Conservation (phyloP, 2,329 filamentous ascomycete genomes). For the Trichoderma koningiopsis region DNA sequence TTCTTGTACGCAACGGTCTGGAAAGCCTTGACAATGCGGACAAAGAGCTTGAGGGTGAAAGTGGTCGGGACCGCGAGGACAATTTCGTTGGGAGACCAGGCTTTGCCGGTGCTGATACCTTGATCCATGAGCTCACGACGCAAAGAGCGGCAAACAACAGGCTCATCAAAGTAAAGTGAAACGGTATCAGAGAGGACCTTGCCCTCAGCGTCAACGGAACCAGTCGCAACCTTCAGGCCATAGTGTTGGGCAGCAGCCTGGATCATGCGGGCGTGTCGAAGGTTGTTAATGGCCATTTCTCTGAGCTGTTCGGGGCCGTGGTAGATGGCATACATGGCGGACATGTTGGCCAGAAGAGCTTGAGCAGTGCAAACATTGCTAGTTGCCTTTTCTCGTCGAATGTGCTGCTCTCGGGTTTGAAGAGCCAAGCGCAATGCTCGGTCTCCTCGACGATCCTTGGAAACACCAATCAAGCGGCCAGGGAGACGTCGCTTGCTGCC, state of each 20-base stretch:
- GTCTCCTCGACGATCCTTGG: conserved; percentile 84
- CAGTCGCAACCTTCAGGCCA: conserved; percentile 64
- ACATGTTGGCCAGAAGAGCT: conserved; percentile 93
- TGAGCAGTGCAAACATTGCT: conserved; percentile 98
- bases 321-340: conserved; percentile 90
- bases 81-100: conserved; percentile 33
- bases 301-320: conserved; percentile 84
- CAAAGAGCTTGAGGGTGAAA: conserved; percentile 31
- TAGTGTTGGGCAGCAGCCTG: conserved; percentile 64
- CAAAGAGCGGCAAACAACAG: conserved; percentile 30
- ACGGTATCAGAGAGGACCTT: conserved; percentile 79
- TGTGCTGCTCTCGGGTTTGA: conserved; percentile 95
- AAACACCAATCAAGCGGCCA: conserved; percentile 85
- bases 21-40: conserved; percentile 32
- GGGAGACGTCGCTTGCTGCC: conserved; percentile 95
- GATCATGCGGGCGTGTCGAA: conserved; percentile 70
- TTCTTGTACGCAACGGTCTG: conserved; percentile 35
- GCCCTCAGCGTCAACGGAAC: conserved; percentile 57
- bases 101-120: conserved; percentile 77
- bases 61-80: conserved; percentile 35
- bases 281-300: conserved; percentile 77
- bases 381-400: conserved; percentile 92
- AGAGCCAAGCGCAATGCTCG: conserved; percentile 80
- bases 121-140: conserved; percentile 49
- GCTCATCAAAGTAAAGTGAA: conserved; percentile 55